A percentile compares a stretch with the other conserved stretches of the same genome.
phyloP scores from a whole-genome alignment of 208 protist species.

The Leishmania tarentolae region DNA sequence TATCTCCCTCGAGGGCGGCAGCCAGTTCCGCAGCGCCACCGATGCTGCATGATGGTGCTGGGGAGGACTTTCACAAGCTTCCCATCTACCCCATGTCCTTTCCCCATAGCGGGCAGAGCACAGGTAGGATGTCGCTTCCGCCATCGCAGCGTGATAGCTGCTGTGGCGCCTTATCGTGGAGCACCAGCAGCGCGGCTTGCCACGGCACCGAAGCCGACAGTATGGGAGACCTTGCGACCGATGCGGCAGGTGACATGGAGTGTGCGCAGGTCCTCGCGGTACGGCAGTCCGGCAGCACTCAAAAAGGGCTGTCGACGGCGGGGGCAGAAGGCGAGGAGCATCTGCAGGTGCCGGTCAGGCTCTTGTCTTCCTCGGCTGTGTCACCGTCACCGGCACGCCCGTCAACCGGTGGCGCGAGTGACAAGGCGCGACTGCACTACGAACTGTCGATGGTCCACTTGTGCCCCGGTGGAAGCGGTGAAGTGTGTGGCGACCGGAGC shows the following conservation, averaged over 20 bases:
- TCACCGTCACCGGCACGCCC: constrained; percentile 18
- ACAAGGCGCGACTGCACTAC: constrained; percentile 4
- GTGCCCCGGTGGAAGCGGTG: not conserved
- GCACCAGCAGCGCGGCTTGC: not conserved
- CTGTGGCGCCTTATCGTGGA: not conserved
- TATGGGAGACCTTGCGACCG: not conserved
- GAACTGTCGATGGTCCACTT: not conserved
- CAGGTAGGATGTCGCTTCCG: not conserved
- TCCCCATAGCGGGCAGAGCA: not conserved
- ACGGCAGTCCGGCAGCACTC: not conserved
- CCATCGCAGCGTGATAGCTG: not conserved
- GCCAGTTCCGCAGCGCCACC: not conserved
- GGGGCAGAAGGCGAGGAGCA: not conserved
- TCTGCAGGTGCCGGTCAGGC: not conserved
- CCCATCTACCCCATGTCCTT: not conserved
- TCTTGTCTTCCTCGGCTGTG: not conserved
- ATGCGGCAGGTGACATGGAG: not conserved
- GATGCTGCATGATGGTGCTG: not conserved
- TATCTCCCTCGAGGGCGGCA: not conserved
- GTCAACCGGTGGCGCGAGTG: not conserved
- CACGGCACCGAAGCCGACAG: not conserved
- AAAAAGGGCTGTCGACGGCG: not conserved
- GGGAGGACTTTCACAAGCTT: not conserved
- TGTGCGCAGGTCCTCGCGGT: not conserved
- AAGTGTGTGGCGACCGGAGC: not conserved